Percentiles rank a stretch among this genome's conserved stretches.
Conservation (phyloP, 2,329 filamentous ascomycete genomes). For the Myriosclerotinia curreyana region DNA sequence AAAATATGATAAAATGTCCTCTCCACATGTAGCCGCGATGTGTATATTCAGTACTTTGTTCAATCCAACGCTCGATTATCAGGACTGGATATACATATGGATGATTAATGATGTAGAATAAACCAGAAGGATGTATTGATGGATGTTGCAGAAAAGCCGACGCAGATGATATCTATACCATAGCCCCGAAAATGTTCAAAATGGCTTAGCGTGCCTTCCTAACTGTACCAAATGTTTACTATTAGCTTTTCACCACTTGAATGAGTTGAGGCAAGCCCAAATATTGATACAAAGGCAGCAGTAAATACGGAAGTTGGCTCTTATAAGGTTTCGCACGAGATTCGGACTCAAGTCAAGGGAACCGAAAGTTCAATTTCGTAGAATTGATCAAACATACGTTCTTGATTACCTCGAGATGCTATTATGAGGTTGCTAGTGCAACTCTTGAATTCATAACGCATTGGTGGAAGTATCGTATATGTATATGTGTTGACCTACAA, state of each 20-base stretch:
- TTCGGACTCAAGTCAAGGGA: background rate
- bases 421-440: background rate
- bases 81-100: background rate
- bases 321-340: background rate
- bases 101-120: too few relatives aligned
- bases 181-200: background rate
- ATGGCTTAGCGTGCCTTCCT: background rate
- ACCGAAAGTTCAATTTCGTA: background rate
- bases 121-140: background rate
- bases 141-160: background rate
- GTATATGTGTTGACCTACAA: background rate
- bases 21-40: background rate
- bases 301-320: background rate
- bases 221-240: background rate
- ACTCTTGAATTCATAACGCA: background rate
- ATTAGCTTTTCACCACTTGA: background rate
- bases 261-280: background rate
- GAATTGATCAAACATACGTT: background rate
- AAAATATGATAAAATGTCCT: background rate
- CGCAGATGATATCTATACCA: too few relatives aligned
- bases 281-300: background rate
- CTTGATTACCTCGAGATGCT: background rate
- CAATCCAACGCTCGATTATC: background rate
- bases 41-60: background rate
- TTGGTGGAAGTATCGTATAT: too few relatives aligned